Evolutionary conservation across 805 yeast genomes (phyloP), one percentile per base, ranked within the genome.

Genomic region (Candida michaelii): DNA sequence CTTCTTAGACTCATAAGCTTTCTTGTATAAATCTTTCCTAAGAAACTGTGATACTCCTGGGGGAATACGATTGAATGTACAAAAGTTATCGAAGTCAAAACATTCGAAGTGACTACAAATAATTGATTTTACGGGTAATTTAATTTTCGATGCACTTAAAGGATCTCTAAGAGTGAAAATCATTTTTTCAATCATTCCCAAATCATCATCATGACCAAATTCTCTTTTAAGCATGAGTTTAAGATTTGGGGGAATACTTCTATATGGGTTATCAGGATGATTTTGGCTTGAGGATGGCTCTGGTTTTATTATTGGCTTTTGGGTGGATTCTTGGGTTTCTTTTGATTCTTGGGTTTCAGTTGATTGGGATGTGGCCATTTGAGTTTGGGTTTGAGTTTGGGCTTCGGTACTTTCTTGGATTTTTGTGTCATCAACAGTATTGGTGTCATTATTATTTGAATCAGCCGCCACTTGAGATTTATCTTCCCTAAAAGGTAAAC

Each of bases 31-130:
- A 3, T 58, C 62, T 36, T 56, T 62, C 31, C 54, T 55, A 2
- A 63, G 47, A 2, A 50, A 41, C 10, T 38, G 40, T 33, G 50
- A 48, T 7, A 60, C 52, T 1, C 66, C 66, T 3, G 47, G 49
- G 11, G 68, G 60, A 4, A 71, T 57, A 21, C 56, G 63, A 46
- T 69, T 63, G 46, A 68, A 68, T 13, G 58, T 41, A 48, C 75
- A 71, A 41, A 71, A 71, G 30, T 53, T 66, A 10, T 68, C 67
- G 39, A 61, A 66, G 44, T 71, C 76, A 52, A 71, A 71, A 50
- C 75, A 70, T 53, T 68, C 74, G 47, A 70, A 69, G 47, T 71
- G 76, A 23, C 49, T 49, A 47, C 76, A 71, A 0, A 45, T 42
- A 7, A 50, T 46, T 5, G 74, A 60, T 50, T 69, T 71, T 8